These are phyloP conservation scores for Camellia lanceoleosa DNA, from an alignment of 148 eudicot species.

Conservation along the genomic window DNA sequence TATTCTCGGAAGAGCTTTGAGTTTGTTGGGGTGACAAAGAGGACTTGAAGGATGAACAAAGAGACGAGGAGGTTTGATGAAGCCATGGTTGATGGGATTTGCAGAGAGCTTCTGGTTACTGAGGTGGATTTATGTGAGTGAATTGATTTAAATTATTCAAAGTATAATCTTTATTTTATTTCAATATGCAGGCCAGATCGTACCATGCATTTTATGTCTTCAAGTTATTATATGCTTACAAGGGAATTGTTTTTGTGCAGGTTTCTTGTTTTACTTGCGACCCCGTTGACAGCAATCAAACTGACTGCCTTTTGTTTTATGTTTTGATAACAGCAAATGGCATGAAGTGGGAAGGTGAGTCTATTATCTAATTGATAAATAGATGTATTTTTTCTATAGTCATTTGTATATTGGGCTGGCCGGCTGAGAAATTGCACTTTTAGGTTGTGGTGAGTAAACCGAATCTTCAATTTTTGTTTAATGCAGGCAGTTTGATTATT, in stretches of 20 bases:
- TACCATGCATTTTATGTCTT: neutral
- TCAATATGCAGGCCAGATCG: neutral
- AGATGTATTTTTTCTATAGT: neutral
- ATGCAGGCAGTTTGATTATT: too few relatives aligned
- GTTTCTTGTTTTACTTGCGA: neutral
- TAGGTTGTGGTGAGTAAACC: too few relatives aligned
- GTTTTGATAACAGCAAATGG: neutral
- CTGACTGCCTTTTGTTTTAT: neutral
- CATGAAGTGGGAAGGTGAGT: neutral
- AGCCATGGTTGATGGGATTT: conserved; percentile 11
- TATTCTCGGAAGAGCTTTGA: conserved; percentile 30
- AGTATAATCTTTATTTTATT: neutral
- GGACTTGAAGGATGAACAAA: conserved; percentile 5
- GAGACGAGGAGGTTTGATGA: conserved; percentile 6
- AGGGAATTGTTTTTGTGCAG: neutral
- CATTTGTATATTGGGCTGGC: neutral
- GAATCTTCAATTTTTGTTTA: too few relatives aligned
- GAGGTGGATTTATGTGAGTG: neutral
- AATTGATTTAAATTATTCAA: neutral
- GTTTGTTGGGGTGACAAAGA: conserved; percentile 7
- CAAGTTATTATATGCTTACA: neutral
- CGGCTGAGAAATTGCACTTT: too few relatives aligned
- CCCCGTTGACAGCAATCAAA: neutral
- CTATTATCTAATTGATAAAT: neutral
- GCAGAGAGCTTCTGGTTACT: neutral